These are phyloP conservation scores for Aphanocladium album DNA, from an alignment of 2,329 filamentous ascomycete genomes.

Conservation along the genomic window DNA sequence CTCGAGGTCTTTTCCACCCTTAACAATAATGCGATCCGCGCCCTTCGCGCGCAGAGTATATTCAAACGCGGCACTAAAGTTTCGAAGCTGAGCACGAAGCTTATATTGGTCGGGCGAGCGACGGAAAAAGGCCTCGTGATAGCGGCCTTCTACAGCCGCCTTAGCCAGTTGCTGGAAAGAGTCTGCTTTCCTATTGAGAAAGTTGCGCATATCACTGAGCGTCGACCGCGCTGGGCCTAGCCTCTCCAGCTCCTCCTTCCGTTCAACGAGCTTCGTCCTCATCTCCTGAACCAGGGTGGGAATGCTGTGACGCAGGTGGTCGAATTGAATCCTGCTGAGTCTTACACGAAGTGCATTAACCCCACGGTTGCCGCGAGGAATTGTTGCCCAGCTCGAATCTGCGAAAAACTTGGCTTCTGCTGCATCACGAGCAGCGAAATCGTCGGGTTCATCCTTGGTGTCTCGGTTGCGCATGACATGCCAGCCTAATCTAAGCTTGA, in stretches of 20 bases:
- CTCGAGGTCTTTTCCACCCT: neutral
- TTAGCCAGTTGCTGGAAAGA: conserved; percentile 21
- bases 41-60: conserved; percentile 16
- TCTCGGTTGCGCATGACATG: conserved; percentile 45
- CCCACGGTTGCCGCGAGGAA: conserved; percentile 14
- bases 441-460: conserved; percentile 19
- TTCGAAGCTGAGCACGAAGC: conserved; percentile 19
- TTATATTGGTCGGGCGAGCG: conserved; percentile 9
- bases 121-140: conserved; percentile 27
- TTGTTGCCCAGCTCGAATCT: conserved; percentile 7
- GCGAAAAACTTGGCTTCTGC: conserved; percentile 26
- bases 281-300: conserved; percentile 19
- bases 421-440: conserved; percentile 20
- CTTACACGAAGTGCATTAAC: conserved; percentile 24
- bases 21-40: neutral
- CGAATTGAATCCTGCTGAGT: conserved; percentile 24
- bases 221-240: conserved; percentile 16
- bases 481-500: conserved; percentile 38
- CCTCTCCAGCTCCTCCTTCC: conserved; percentile 5
- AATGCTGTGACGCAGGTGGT: conserved; percentile 19
- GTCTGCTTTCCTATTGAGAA: conserved; percentile 27
- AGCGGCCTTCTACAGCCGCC: conserved; percentile 14
- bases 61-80: conserved; percentile 18
- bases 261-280: conserved; percentile 7
- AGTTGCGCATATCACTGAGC: conserved; percentile 19